Percentiles rank a stretch among this genome's conserved stretches.
These are phyloP conservation scores for Oemleria cerasiformis DNA, from an alignment of 306 rosid species.

Conservation along the genomic window DNA sequence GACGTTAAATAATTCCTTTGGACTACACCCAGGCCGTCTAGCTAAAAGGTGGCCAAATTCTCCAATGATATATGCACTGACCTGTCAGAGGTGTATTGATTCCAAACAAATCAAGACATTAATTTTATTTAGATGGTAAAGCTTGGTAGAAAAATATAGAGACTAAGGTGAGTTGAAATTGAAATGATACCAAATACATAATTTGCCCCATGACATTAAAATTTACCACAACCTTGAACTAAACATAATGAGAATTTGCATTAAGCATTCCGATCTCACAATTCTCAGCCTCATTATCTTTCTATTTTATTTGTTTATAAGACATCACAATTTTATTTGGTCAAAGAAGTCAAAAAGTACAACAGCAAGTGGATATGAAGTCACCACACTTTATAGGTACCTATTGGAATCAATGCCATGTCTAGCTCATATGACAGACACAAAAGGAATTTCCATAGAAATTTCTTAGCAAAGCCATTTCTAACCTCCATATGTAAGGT, in stretches of 20 bases:
- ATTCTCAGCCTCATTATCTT: neutral
- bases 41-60: slow-evolving; percentile 97
- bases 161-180: neutral
- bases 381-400: neutral
- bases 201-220: neutral
- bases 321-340: neutral
- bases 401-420: neutral
- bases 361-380: neutral
- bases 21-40: slow-evolving; percentile 89
- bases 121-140: neutral
- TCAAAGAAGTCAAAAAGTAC: neutral
- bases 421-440: neutral
- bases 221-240: neutral
- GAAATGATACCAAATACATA: neutral
- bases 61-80: slow-evolving; percentile 94
- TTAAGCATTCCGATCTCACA: neutral
- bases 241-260: slow-evolving; percentile 9
- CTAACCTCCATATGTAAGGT: neutral
- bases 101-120: slow-evolving; percentile 13
- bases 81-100: slow-evolving; percentile 55
- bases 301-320: neutral
- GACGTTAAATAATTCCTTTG: slow-evolving; percentile 75
- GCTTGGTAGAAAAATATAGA: slow-evolving; percentile 4
- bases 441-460: neutral
- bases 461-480: neutral